A percentile compares a stretch with the other conserved stretches of the same genome.
Evolutionary conservation across 805 yeast genomes (phyloP).

Genomic region (Saccharomycopsis sp.): DNA sequence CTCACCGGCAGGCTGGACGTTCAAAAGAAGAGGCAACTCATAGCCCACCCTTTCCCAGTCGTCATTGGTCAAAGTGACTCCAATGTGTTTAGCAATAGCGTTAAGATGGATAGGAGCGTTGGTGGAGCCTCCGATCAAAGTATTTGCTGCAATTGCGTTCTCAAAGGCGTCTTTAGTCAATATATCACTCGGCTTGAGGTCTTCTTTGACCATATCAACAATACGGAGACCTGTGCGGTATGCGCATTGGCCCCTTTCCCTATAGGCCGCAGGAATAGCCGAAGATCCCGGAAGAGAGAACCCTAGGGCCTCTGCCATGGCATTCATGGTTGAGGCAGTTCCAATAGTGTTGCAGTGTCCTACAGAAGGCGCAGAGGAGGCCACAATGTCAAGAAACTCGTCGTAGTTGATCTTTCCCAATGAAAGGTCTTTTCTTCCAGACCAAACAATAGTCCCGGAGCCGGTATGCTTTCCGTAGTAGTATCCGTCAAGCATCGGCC

Average conservation of each 20-base stretch:
- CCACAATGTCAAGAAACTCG: constrained; percentile 23
- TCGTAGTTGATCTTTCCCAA: constrained; percentile 23
- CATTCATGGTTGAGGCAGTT: constrained; percentile 22
- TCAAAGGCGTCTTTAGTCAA: constrained; percentile 21
- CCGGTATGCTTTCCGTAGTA: constrained; percentile 22
- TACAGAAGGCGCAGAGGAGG: constrained; percentile 22
- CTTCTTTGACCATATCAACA: constrained; percentile 17
- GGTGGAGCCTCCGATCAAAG: constrained; percentile 20
- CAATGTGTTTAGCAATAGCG: constrained; percentile 21
- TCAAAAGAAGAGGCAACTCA: constrained; percentile 18
- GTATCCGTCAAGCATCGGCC: constrained; percentile 30
- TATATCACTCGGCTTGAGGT: constrained; percentile 20
- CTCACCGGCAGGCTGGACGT: constrained; percentile 21
- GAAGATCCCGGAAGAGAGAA: constrained; percentile 21
- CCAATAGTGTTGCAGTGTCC: constrained; percentile 23
- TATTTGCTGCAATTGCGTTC: constrained; percentile 22
- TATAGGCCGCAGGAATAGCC: constrained; percentile 21
- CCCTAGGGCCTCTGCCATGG: constrained; percentile 21
- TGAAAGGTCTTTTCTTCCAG: constrained; percentile 21
- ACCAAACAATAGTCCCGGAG: constrained; percentile 26
- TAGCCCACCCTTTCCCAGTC: constrained; percentile 22
- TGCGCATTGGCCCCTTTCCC: constrained; percentile 21
- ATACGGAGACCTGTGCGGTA: constrained; percentile 18
- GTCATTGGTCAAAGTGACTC: constrained; percentile 16
- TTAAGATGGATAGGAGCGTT: constrained; percentile 22